Evolutionary conservation across 495 filamentous ascomycete genomes (phyloP), one percentile per base, ranked within the genome.

Genomic region (Lichenothelia convexa): DNA sequence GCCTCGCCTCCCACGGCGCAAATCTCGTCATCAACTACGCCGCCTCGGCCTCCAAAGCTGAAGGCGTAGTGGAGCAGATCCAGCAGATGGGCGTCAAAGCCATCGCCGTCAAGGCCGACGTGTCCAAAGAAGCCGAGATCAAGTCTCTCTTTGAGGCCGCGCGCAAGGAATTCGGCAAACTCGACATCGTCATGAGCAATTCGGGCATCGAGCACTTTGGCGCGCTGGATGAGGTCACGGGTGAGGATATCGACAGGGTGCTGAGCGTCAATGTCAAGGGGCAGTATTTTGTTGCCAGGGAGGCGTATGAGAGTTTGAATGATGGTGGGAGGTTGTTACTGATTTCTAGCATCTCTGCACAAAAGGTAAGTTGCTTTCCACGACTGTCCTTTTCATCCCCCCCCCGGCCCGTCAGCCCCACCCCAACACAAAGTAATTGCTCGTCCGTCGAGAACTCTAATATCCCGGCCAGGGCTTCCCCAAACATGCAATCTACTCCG

Each of bases 301-400:
- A 45, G 26, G 42, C 4, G 6, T 67, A 66, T 46, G 59, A 59
- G 44, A 56, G 72, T 49, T 57, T 66, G 44, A 49, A 53, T 34
- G 54, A 62, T 16, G 64, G 64, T 17, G 68, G 67, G 17, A 59
- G 67, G 36, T 53, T 71, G 40, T 60, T 71, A 35, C 46, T 70
- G 7, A 70, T 57, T 46, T 61, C 59, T 2, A 65, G 60, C 45
- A 70, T 66, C 50, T 66, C 68, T 9, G 62, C 62, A 4, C 51
- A 62, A 48, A 60, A 58, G 42, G 60, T 60, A 41, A 60, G 44
- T 16, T n/a, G n/a, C n/a, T n/a, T n/a, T n/a, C n/a, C n/a, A n/a
- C n/a, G n/a, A n/a, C n/a, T n/a, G n/a, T n/a, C n/a, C n/a, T n/a
- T n/a, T n/a, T n/a, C n/a, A n/a, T n/a, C n/a, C n/a, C n/a, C n/a